phyloP scores from a whole-genome alignment of 345 rosid genomes.

The Populus tremula region DNA sequence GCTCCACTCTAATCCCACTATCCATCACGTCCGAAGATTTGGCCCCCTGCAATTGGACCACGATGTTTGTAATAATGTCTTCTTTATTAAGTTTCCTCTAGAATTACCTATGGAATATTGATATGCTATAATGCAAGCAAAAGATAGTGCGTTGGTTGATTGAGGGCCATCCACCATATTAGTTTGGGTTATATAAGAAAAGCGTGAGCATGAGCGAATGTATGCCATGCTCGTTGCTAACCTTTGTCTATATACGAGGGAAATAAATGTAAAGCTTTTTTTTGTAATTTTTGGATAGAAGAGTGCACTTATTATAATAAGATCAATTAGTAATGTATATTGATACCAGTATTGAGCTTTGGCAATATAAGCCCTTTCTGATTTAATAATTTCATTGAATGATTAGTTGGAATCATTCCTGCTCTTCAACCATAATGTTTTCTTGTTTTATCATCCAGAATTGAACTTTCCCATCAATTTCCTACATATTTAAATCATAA shows the following conservation, averaged over 20 bases:
- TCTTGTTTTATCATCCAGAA: neutral
- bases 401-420: neutral
- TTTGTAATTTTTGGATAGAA: neutral
- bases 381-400: neutral
- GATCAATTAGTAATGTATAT: neutral
- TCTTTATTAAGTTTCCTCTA: neutral
- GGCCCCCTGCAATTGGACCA: neutral
- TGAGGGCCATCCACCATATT: neutral
- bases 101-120: neutral
- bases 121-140: neutral
- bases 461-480: neutral
- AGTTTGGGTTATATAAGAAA: neutral
- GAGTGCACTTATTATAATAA: neutral
- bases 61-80: neutral
- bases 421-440: neutral
- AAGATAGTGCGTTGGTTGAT: slow-evolving; percentile 16
- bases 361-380: neutral
- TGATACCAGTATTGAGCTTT: neutral
- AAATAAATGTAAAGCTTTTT: neutral
- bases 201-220: neutral
- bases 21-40: neutral
- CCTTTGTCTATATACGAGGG: neutral
- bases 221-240: neutral
- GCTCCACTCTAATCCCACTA: slow-evolving; percentile 2
- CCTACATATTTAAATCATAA: neutral